Conservation (phyloP, 306 rosid species). For the cucumber (Cucumis sativus) region DNA sequence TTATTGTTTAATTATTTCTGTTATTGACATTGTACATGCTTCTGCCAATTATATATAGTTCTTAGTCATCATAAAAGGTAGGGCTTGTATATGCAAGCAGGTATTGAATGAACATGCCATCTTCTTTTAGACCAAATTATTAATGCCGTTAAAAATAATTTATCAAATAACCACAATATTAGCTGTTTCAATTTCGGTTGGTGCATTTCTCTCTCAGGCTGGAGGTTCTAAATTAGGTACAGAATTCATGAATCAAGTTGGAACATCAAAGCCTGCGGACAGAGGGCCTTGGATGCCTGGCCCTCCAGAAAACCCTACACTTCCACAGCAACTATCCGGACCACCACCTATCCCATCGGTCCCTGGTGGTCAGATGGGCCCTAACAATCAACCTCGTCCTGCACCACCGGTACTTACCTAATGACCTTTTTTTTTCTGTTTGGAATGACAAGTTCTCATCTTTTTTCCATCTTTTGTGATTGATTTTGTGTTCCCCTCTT, state of each 20-base stretch:
- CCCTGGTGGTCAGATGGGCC: conserved; percentile 47
- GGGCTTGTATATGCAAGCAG: neutral
- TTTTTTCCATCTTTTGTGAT: neutral
- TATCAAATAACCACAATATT: neutral
- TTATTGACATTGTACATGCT: neutral
- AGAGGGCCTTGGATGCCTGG: conserved; percentile 71
- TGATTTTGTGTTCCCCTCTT: neutral
- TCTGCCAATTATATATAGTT: neutral
- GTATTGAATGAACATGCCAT: neutral
- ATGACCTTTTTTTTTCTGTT: neutral
- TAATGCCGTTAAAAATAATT: neutral
- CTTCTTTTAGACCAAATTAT: neutral
- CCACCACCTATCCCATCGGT: conserved; percentile 20
- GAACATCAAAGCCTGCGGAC: conserved; percentile 58
- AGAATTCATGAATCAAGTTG: conserved; percentile 56
- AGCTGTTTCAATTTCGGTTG: neutral
- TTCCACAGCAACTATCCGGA: conserved; percentile 45
- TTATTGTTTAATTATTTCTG: neutral
- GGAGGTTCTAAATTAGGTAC: conserved; percentile 55
- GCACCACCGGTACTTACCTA: conserved; percentile 26
- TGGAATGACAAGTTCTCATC: neutral
- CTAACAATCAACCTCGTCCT: conserved; percentile 41
- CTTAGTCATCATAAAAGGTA: neutral
- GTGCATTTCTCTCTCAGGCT: conserved; percentile 23
- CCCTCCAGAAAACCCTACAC: conserved; percentile 31